Conservation (phyloP, 1,284 basidiomycete species). For the Moniliella sp. region DNA sequence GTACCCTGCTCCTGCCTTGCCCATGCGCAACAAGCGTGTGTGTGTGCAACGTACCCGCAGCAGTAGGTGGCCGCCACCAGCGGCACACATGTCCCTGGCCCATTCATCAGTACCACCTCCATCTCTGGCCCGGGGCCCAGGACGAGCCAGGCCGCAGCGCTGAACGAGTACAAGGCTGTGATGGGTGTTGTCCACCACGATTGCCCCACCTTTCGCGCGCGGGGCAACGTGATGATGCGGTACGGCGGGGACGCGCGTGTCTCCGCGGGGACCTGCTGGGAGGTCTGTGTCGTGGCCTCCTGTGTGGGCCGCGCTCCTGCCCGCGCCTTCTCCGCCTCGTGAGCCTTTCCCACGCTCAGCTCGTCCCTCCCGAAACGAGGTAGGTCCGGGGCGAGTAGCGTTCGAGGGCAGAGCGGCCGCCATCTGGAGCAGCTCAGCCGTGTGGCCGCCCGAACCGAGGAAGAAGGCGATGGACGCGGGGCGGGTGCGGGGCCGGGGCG, state of each 20-base stretch:
- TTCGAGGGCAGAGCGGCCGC: conserved; percentile 53
- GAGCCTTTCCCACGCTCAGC: too few relatives aligned
- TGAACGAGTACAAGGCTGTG: conserved; percentile 6
- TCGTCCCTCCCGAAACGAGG: conserved; percentile 60
- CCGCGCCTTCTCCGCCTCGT: conserved; percentile 50
- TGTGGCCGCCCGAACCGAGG: conserved; percentile 71
- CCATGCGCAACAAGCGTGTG: neutral
- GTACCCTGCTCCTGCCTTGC: neutral
- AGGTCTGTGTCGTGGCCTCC: neutral
- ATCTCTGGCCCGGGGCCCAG: conserved; percentile 28
- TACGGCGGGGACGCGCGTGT: neutral
- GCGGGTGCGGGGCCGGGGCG: too few relatives aligned
- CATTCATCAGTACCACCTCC: conserved; percentile 70
- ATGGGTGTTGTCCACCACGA: conserved; percentile 18
- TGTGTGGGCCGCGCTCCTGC: conserved; percentile 42
- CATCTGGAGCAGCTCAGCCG: conserved; percentile 61
- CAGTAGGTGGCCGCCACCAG: conserved; percentile 53
- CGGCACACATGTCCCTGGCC: conserved; percentile 76
- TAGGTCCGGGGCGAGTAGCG: conserved; percentile 61
- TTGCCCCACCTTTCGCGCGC: conserved; percentile 45
- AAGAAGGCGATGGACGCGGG: conserved; percentile 46
- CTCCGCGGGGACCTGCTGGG: conserved; percentile 1
- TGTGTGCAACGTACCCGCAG: conserved; percentile 45
- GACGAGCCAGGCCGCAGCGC: conserved; percentile 11
- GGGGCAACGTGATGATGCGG: conserved; percentile 48